Evolutionary conservation across 2,329 filamentous ascomycete species (phyloP), one percentile per base, ranked within the genome.

Genomic region (Colletotrichum aenigma): DNA sequence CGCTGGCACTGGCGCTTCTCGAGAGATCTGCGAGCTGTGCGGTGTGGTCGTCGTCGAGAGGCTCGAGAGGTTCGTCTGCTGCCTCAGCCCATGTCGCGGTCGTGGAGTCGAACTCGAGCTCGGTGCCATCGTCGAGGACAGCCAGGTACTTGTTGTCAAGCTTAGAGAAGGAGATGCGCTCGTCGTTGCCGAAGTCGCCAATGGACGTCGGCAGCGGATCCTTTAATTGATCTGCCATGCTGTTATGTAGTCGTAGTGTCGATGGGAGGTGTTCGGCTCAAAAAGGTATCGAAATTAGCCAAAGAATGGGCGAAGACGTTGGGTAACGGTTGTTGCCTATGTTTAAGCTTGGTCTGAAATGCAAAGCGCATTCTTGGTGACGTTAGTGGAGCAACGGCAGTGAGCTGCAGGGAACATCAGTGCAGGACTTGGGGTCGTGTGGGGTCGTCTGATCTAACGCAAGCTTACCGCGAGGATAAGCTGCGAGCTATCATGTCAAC

Each of bases 121-220:
- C 96, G 76, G 92, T 91, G 68, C 95, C 95, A 82, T 97, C 93
- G 64, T 96, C 94, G 73, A 95, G 94, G 77, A 98, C 96, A 9
- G 97, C 92, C 69, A 97, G 91, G 86, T 93, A 96, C 82, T 95
- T 96, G 81, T 92, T 89, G 84, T 96, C 94, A 76, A 95, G 88
- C 82, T 91, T 94, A n/a, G 95, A 96, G 86, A 94, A 98, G 7
- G 95, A 96, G 81, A 98, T 94, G 79, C 96, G 94, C 32, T 94
- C 91, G 82, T 98, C 96, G 74, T 87, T 87, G 80, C 94, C 93
- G 82, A 98, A 97, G 64, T 94, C 90, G 72, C 91, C 89, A 16
- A 90, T 89, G 73, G 95, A 87, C 21, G 87, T 91, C 26, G 91
- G 91, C 71, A 93, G 91, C 13, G 85, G 75, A 3, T 79, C 58